Base-by-base conservation (phyloP, 441 rosid species). In the Kokia cookei region DNA sequence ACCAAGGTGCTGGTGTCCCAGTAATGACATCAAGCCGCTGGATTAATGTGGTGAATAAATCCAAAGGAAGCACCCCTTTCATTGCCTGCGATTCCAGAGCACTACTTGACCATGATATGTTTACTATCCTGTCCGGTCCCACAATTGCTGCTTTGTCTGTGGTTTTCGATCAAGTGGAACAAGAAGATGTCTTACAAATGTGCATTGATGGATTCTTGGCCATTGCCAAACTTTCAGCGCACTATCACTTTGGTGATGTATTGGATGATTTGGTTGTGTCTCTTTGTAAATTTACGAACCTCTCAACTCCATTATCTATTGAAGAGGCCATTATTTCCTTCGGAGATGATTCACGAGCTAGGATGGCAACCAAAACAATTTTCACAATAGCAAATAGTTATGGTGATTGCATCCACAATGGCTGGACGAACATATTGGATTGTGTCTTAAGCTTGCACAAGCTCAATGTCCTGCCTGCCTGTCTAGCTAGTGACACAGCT, bases 171-270 rank as follows among this genome's bases (percentile, higher is more conserved):
- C 93, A 87, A 77, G 89, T 83, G 73, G 93, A 89, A 78, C 91
- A 84, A 72, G 91, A 86, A 82, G 88, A 89, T 79, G 85, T 87
- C 71, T 79, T 89, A 74, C 90, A 80, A 76, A 86, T 87, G 72
- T 90, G 95, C 76, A 75, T 86, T 35, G 96, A 86, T 75, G 96
- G 93, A 79, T 86, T 89, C 82, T 78, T 90, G 83, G 91, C 96
- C 61, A 79, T 90, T 73, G 91, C 93, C 43, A 90, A 89, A 82
- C 80, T 90, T 76, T 85, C 95, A 64, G 89, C 90, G 2, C 86
- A 79, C 79, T 83, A 85, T 83, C 84, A 86, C 78, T 84, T 89
- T 72, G 87, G 82, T 70, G 82, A 78, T 75, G 85, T 89, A 54
- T 82, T 89, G 82, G 89, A 90, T 83, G 91, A 89, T 82, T 83